Evolutionary conservation across 1,284 basidiomycete species (phyloP).

Genomic region (Apiotrichum mycotoxinovorans): DNA sequence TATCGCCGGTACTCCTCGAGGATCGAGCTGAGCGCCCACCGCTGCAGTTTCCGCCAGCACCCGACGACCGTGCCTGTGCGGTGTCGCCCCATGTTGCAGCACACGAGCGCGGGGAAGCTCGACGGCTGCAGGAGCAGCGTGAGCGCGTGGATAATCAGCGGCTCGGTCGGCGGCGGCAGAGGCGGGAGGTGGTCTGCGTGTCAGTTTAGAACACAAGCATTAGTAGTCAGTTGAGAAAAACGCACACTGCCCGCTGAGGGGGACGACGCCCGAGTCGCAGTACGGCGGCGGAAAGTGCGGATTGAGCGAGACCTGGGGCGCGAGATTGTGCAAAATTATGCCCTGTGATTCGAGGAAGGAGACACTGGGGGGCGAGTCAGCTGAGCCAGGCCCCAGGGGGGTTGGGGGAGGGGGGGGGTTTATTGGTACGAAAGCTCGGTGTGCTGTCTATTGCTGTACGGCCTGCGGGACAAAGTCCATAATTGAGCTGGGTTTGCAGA

Average conservation of each 20-base stretch:
- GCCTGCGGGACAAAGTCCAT: too few relatives aligned
- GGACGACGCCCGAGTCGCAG: conserved; percentile 48
- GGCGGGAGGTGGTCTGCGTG: conserved; percentile 43
- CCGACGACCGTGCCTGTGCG: conserved; percentile 56
- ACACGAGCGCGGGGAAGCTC: conserved; percentile 54
- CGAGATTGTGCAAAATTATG: conserved; percentile 43
- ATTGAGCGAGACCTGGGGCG: conserved; percentile 41
- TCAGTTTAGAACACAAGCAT: not conserved
- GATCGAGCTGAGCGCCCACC: conserved; percentile 54
- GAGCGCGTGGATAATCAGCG: conserved; percentile 55
- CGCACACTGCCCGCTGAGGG: conserved; percentile 42
- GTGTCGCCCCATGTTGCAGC: conserved; percentile 56
- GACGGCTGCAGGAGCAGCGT: conserved; percentile 53
- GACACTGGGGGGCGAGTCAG: conserved; percentile 23
- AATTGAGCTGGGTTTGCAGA: too few relatives aligned
- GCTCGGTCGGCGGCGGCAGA: conserved; percentile 50
- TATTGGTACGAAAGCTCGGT: too few relatives aligned
- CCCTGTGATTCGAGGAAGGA: conserved; percentile 48
- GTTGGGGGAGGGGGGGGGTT: too few relatives aligned
- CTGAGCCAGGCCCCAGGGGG: not conserved
- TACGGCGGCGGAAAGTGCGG: conserved; percentile 47
- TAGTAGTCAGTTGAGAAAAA: not conserved
- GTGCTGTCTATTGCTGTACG: too few relatives aligned
- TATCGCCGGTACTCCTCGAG: conserved; percentile 56
- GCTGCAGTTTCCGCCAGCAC: conserved; percentile 51